Evolutionary conservation across 139 green algal genomes (phyloP).

Genomic region (Edaphochlamys debaryana): DNA sequence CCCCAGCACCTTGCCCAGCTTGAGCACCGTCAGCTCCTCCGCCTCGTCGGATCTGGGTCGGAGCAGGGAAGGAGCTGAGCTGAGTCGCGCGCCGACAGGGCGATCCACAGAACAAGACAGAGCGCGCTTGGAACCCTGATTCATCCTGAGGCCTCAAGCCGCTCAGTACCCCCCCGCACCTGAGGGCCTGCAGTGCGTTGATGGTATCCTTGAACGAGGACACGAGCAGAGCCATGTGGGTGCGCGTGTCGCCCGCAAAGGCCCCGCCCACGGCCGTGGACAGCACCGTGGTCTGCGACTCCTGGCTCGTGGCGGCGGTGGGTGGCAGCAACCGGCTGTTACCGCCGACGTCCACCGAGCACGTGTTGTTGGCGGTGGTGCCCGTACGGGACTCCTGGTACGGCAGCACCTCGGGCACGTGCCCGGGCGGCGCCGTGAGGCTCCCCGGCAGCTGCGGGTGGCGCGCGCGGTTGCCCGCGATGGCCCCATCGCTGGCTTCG

Average conservation of each 20-base stretch:
- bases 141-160: no score
- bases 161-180: background rate
- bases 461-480: background rate
- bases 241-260: conserved; percentile 32
- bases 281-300: conserved; percentile 20
- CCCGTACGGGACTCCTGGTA: background rate
- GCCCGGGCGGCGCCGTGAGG: background rate
- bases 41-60: conserved; percentile 10
- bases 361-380: background rate
- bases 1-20: conserved; percentile 38
- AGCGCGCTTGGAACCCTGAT: no score
- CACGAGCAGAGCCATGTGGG: conserved; percentile 42
- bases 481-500: background rate
- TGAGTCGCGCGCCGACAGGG: background rate
- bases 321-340: background rate
- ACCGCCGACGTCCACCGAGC: background rate
- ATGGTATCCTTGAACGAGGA: conserved; percentile 41
- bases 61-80: no score
- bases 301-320: background rate
- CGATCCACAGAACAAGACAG: no score
- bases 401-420: background rate
- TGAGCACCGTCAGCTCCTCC: conserved; percentile 30
- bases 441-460: background rate
- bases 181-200: conserved; percentile 22
- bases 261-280: conserved; percentile 14